Conservation (phyloP, 345 rosid species). For the Salix exigua region DNA sequence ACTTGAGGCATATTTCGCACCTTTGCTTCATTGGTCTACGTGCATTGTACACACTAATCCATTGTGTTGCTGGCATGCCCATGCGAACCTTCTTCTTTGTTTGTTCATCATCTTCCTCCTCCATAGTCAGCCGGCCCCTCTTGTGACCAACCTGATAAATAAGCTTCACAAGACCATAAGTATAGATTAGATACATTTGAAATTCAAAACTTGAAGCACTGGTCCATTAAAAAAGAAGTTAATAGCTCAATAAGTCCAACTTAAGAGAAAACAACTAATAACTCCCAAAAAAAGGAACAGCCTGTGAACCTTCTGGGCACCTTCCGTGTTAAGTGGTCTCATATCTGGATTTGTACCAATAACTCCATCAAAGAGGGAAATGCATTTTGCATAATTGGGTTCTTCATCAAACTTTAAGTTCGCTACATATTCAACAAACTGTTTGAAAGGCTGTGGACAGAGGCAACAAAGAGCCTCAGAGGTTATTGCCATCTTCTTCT, state of each 20-base stretch:
- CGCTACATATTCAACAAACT: conserved; percentile 81
- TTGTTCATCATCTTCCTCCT: conserved; percentile 88
- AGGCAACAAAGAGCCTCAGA: conserved; percentile 86
- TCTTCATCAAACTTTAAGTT: conserved; percentile 93
- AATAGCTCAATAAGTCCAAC: background rate
- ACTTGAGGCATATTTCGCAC: conserved; percentile 26
- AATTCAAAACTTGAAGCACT: background rate
- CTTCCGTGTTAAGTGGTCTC: conserved; percentile 92
- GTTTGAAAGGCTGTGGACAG: conserved; percentile 81
- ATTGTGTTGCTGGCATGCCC: conserved; percentile 90
- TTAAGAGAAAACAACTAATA: background rate
- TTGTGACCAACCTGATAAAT: conserved; percentile 64
- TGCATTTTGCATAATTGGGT: conserved; percentile 86
- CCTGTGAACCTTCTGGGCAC: conserved; percentile 78
- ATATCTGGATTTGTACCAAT: conserved; percentile 59
- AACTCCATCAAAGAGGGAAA: conserved; percentile 68
- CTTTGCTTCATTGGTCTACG: conserved; percentile 97
- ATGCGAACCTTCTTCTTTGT: conserved; percentile 79
- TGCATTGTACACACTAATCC: conserved; percentile 90
- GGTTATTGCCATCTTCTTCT: conserved; percentile 90
- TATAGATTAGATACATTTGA: background rate
- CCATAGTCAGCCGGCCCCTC: conserved; percentile 64
- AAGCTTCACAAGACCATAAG: conserved; percentile 16
- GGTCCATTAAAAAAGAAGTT: background rate
- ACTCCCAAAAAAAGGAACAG: background rate